Evolutionary conservation across 73 alveolate species (phyloP), one percentile per base, ranked within the genome.

Genomic region (Tetrahymena borealis): DNA sequence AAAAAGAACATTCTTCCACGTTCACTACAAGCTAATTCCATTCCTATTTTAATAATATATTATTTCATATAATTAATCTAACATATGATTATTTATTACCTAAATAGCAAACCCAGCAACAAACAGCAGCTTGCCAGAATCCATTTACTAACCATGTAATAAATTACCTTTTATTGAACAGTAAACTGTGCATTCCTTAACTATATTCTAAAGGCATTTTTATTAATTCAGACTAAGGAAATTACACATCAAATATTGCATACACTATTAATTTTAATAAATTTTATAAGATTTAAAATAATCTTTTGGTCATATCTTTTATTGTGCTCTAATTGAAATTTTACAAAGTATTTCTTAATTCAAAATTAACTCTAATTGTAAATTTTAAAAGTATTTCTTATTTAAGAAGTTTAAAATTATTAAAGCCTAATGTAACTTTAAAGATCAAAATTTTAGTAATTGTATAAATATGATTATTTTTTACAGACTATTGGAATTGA

Each of bases 191-290:
- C 60, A 91, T 90, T 11, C 95, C 95, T 33, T 93, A 39, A 10
- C 39, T 9, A 33, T 93, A 93, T 32, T 77, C 90, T 32, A 32
- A 31, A 20, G 90, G 78, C 90, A 79, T 93, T 35, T 39, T 79
- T 9, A 92, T 93, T 78, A 93, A 93, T 39, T 79, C 90, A 39
- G 38, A 43, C 60, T 90, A 91, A n/a, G 41, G 78, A 32, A 79
- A 85, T 93, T 98, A 98, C 78, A 93, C 94, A 95, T 98, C 99
- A 94, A 97, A 97, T 28, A 98, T 94, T 10, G 99, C 99, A 95
- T 96, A 98, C 93, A 98, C 94, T 85, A 97, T 92, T 31, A 18
- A 5, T 60, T 60, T 60, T 2, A 43, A 43, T 43, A 10, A 7
- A 41, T 41, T 20, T 18, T 60, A 20, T n/a, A n/a, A n/a, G n/a